These are phyloP conservation scores for Bipolaris sorokiniana DNA, from an alignment of 2,329 filamentous ascomycete species.

Conservation along the genomic window DNA sequence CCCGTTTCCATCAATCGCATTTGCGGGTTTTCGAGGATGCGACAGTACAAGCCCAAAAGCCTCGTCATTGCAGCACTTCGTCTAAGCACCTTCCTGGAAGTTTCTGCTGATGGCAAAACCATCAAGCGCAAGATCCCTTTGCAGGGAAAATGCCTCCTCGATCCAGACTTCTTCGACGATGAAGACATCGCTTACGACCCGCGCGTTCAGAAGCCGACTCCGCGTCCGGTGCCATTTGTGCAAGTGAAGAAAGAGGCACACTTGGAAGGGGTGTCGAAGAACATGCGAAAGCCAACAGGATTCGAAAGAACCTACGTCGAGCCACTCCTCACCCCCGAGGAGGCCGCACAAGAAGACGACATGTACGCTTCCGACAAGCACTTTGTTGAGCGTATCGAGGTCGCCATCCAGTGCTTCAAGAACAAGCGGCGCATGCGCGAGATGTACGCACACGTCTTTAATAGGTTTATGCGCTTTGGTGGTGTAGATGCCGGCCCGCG, in stretches of 20 bases:
- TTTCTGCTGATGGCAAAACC: conserved; percentile 50
- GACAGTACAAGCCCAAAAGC: conserved; percentile 49
- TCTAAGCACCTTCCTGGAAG: conserved; percentile 51
- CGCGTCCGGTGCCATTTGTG: conserved; percentile 31
- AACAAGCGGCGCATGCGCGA: conserved; percentile 74
- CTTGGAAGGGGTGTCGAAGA: conserved; percentile 48
- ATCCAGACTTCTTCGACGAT: conserved; percentile 34
- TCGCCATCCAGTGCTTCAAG: conserved; percentile 82
- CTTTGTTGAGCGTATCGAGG: conserved; percentile 74
- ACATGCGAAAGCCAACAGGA: conserved; percentile 52
- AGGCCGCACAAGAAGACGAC: conserved; percentile 69
- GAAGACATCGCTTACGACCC: conserved; percentile 43
- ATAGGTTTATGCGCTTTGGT: conserved; percentile 81
- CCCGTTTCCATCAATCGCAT: conserved; percentile 54
- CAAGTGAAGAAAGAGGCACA: conserved; percentile 39
- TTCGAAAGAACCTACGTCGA: conserved; percentile 78
- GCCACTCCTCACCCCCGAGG: conserved; percentile 73
- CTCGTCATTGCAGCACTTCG: conserved; percentile 52
- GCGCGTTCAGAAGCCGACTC: conserved; percentile 26
- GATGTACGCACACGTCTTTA: conserved; percentile 69
- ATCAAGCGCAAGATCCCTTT: conserved; percentile 54
- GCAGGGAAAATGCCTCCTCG: conserved; percentile 36
- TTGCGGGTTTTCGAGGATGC: conserved; percentile 55
- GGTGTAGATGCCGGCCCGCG: conserved; percentile 71
- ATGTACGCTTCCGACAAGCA: conserved; percentile 66